Conservation (phyloP, 257 asterid species). For the Datura wrightii region DNA sequence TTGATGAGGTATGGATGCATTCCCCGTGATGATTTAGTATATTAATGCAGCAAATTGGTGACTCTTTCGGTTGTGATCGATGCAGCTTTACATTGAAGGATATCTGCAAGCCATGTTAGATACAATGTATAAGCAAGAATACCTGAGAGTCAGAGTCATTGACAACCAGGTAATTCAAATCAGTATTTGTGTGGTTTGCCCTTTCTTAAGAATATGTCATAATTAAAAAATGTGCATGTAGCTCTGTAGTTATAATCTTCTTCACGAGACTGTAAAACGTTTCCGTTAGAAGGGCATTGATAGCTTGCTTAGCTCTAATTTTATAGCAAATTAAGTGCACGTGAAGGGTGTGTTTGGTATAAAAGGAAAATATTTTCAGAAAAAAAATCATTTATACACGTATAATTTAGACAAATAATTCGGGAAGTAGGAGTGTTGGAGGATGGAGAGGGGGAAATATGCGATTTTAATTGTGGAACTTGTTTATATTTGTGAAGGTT, state of each 20-base stretch:
- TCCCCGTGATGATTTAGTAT: neutral
- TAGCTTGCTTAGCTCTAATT: no score
- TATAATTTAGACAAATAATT: no score
- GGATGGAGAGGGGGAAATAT: no score
- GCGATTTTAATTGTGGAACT: no score
- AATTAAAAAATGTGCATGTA: neutral
- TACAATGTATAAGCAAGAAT: slow-evolving; percentile 91
- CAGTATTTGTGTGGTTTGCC: neutral
- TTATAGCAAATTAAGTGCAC: no score
- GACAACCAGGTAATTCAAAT: slow-evolving; percentile 81
- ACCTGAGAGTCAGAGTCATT: slow-evolving; percentile 88
- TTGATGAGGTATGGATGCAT: slow-evolving; percentile 72
- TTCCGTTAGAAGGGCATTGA: no score
- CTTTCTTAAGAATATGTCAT: neutral
- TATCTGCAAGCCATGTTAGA: slow-evolving; percentile 98
- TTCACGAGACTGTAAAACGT: neutral
- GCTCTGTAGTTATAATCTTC: neutral
- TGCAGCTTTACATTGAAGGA: slow-evolving; percentile 97
- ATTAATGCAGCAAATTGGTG: neutral
- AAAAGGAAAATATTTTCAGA: no score
- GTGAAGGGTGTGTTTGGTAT: no score
- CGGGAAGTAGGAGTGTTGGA: no score
- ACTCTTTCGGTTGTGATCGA: neutral
- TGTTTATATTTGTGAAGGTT: slow-evolving; percentile 51
- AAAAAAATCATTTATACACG: no score